Base-by-base conservation (phyloP, 2,329 filamentous ascomycete species). In the Colletotrichum coccodes region DNA sequence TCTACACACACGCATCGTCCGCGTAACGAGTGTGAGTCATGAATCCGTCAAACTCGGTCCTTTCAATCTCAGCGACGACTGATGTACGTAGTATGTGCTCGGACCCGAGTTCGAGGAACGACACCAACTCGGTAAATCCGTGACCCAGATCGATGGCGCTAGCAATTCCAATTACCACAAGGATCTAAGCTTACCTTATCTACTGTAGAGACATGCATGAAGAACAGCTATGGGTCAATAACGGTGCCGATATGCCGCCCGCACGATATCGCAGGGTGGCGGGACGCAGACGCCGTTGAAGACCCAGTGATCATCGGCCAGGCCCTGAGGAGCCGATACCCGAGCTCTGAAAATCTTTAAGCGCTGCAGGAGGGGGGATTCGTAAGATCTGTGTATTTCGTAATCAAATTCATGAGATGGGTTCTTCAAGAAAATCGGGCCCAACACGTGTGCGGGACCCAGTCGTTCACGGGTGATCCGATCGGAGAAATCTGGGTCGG, bases 401-500 rank as follows among this genome's bases (percentile, higher is more conserved):
- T 26, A 46, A 34, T 11, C 38, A 32, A 47, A 9, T 23, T 40
- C 28, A 34, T 18, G 14, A 46, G 28, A 23, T 65, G 32, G 40
- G 42, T 14, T 16, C 42, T 40, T 46, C 12, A 49, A 18, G 14
- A 42, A 42, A 28, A 30, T 16, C 7, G 26, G 49, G 34, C 36
- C 21, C 11, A 44, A 30, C 52, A n/a, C 28, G n/a, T 57, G 18
- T 32, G 50, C 14, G 21, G 50, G 28, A 34, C 23, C 34, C 26
- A 26, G 8, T 32, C 50, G 26, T 18, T 28, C 40, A 40, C 9
- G 23, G 36, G 23, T 26, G 14, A 28, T 21, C 21, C 7, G 23
- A 23, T 8, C n/a, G 30, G 21, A 18, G 26, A 26, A 49, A 23
- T 18, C 18, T 26, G 60, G 63, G 61, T 64, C 54, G 65, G 65